Conservation (phyloP, 371 early-diverging fungal genomes). For the Coemansia sp. region DNA sequence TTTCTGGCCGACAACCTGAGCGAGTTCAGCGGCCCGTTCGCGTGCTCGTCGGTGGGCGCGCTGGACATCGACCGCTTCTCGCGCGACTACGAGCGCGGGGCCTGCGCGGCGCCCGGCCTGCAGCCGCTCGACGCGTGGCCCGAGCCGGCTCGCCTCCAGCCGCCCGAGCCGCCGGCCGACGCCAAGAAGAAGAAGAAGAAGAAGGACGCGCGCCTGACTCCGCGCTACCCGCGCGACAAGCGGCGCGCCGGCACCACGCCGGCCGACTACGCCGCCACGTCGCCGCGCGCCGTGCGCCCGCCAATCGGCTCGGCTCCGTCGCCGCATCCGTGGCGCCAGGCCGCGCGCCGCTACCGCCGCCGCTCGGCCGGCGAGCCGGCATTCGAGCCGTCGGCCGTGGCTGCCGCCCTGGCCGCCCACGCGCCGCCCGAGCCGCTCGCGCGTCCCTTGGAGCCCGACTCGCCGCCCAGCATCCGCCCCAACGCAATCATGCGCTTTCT, state of each 20-base stretch:
- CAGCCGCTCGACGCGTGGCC: background rate
- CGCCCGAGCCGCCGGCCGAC: background rate
- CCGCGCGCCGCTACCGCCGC: constrained; percentile 20
- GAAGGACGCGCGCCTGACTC: background rate
- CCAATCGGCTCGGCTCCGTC: background rate
- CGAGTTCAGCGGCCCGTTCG: constrained; percentile 34
- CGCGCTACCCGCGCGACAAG: constrained; percentile 8
- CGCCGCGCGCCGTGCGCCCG: constrained; percentile 1
- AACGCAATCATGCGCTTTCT: constrained; percentile 44
- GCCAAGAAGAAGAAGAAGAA: constrained; percentile 16
- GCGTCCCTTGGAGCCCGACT: background rate
- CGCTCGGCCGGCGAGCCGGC: constrained; percentile 26
- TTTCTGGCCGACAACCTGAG: constrained; percentile 41
- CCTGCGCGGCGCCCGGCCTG: constrained; percentile 6
- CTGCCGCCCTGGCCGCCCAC: background rate
- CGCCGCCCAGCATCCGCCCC: constrained; percentile 17
- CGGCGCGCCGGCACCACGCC: background rate
- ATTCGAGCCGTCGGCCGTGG: constrained; percentile 7
- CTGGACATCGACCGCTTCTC: constrained; percentile 12
- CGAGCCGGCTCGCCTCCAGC: background rate
- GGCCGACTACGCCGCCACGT: background rate
- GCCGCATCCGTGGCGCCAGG: background rate
- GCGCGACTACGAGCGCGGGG: constrained; percentile 13
- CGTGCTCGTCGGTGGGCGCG: constrained; percentile 26
- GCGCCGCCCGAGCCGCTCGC: background rate